These are phyloP conservation scores for Pestalotiopsis fici DNA, from an alignment of 2,329 filamentous ascomycete species.

Conservation along the genomic window DNA sequence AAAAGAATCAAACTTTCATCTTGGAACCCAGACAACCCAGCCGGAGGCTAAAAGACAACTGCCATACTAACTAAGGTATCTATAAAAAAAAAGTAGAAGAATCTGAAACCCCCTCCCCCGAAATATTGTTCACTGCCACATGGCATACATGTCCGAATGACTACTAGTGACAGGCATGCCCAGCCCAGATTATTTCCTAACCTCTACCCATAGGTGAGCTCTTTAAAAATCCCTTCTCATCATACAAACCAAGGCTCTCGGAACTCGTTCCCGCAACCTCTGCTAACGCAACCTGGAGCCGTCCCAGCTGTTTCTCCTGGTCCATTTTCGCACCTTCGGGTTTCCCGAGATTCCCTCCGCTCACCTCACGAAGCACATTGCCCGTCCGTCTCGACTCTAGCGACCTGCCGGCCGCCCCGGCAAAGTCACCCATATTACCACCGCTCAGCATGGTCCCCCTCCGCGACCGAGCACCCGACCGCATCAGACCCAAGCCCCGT, in stretches of 20 bases:
- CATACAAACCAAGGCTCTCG: constrained; percentile 20
- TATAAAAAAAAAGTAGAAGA: too few relatives aligned
- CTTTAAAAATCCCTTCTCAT: constrained; percentile 24
- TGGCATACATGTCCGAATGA: not conserved
- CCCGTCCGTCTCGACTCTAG: not conserved
- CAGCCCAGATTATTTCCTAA: not conserved
- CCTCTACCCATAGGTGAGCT: constrained; percentile 10
- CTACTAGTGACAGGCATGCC: not conserved
- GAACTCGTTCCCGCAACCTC: not conserved
- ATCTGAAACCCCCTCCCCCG: too few relatives aligned
- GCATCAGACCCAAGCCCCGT: not conserved
- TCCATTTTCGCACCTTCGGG: constrained; percentile 10
- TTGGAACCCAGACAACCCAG: not conserved
- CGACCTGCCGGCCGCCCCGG: not conserved
- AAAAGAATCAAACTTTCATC: not conserved
- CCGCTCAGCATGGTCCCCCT: not conserved
- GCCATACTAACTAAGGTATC: not conserved
- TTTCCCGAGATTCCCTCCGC: not conserved
- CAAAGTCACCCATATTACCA: not conserved
- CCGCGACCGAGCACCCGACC: constrained; percentile 1
- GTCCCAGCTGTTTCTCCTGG: constrained; percentile 15
- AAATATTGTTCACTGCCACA: too few relatives aligned
- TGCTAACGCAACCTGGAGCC: constrained; percentile 2
- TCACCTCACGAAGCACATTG: not conserved
- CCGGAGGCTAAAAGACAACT: not conserved